Base-by-base conservation (phyloP, 176 grass and related monocot species). In the Musa schizocarpa region DNA sequence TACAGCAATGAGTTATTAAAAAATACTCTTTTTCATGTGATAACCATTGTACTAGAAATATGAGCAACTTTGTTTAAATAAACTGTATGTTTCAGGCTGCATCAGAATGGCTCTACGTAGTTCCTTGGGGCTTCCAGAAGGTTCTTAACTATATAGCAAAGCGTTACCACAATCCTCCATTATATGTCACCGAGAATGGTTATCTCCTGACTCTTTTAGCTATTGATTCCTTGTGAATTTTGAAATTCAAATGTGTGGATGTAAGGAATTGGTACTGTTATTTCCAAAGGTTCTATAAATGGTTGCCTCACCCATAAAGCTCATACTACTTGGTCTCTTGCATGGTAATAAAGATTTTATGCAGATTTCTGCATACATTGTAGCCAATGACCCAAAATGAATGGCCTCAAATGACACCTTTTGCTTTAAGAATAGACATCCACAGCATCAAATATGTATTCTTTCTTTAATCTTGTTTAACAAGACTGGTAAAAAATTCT, bases 101-200 rank as follows among this genome's bases (percentile, higher is more conserved):
- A 80, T 98, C 95, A 23, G 80, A 89, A 67, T 98, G 95, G 95
- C 90, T 98, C 81, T 89, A 87, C 66, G 91, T 93, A 74, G 90
- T 98, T 77, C 95, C 95, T 85, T 98, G 95, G 95, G 95, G 95
- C 27, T 76, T 98, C 34, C 82, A 14, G 43, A 98, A 86, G 83
- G 23, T 74, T 75, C 91, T 98, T 65, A 89, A 80, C 76, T 85
- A 98, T 81, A 57, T 91, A 71, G 79, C 72, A 65, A 91, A 85
- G 72, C 88, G 58, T 75, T 93, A 98, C 13, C 54, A 82, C 50
- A 89, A 87, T 74, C 90, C 90, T 63, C 71, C 54, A 81, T 86
- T 98, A 76, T 91, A 87, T 85, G 22, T 98, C 29, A 98, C 95
- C 23, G 95, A 98, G 89, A 98, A 98, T 80, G 95, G 95, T 98